Conservation (phyloP, 495 filamentous ascomycete species). For the Penicillium coprophilum region DNA sequence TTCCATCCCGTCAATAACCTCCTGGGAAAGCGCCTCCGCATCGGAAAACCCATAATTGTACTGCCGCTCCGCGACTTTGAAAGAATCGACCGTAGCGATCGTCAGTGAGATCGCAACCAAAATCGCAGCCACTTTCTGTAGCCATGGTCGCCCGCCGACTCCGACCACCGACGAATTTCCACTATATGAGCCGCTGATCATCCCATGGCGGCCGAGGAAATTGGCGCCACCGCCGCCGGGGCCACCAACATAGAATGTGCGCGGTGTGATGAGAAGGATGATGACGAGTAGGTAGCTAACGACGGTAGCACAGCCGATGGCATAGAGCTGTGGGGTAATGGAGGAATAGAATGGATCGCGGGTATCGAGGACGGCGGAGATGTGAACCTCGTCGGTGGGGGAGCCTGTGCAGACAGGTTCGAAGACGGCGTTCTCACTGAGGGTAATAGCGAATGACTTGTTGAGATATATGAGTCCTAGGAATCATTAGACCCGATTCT, state of each 20-base stretch:
- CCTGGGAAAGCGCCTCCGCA: constrained; percentile 65
- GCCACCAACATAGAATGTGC: constrained; percentile 84
- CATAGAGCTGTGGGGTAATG: constrained; percentile 85
- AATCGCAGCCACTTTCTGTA: constrained; percentile 91
- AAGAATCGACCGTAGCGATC: constrained; percentile 88
- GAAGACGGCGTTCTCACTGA: constrained; percentile 61
- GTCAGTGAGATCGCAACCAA: constrained; percentile 89
- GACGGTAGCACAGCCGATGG: constrained; percentile 84
- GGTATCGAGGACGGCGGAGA: constrained; percentile 54
- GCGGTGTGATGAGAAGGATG: constrained; percentile 88
- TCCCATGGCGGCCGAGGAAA: constrained; percentile 76
- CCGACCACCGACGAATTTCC: constrained; percentile 70
- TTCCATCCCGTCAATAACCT: constrained; percentile 78
- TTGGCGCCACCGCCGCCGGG: constrained; percentile 61
- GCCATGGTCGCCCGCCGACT: constrained; percentile 90
- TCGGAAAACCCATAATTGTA: constrained; percentile 72
- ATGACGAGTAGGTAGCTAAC: constrained; percentile 92
- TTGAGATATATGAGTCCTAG: constrained; percentile 58
- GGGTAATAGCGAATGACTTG: constrained; percentile 56
- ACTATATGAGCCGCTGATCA: constrained; percentile 73
- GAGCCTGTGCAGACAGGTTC: constrained; percentile 59
- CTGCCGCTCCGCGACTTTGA: constrained; percentile 74
- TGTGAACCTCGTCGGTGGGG: constrained; percentile 27
- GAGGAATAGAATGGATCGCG: constrained; percentile 91
- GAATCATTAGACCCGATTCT: background rate